Conservation (phyloP, 441 rosid genomes). For the Erodium moschatum region DNA sequence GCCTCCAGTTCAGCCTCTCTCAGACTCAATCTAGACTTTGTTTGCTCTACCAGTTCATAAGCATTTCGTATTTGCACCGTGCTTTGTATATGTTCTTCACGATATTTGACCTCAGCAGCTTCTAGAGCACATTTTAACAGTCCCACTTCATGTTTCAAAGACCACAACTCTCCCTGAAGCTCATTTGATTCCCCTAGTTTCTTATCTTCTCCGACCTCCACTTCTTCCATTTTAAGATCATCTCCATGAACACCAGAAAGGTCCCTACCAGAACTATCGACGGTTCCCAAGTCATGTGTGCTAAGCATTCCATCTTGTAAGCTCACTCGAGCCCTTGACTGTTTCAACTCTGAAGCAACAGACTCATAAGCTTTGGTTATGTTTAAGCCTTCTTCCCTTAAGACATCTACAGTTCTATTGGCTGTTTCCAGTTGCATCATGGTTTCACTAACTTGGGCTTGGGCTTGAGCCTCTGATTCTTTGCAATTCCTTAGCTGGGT, state of each 20-base stretch:
- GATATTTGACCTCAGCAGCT: slow-evolving; percentile 38
- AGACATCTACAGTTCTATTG: slow-evolving; percentile 17
- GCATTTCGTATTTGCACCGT: slow-evolving; percentile 32
- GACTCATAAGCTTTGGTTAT: slow-evolving; percentile 16
- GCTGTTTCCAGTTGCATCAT: slow-evolving; percentile 20
- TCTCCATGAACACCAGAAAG: background rate
- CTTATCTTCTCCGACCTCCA: slow-evolving; percentile 26
- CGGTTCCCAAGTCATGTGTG: slow-evolving; percentile 15
- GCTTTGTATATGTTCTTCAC: slow-evolving; percentile 37
- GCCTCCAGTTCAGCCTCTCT: slow-evolving; percentile 63
- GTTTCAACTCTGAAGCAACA: slow-evolving; percentile 19
- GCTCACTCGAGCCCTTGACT: slow-evolving; percentile 20
- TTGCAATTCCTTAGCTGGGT: slow-evolving; percentile 44
- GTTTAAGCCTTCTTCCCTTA: slow-evolving; percentile 17
- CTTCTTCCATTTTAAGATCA: slow-evolving; percentile 22
- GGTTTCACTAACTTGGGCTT: slow-evolving; percentile 23
- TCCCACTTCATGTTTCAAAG: slow-evolving; percentile 51
- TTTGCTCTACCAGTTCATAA: slow-evolving; percentile 37
- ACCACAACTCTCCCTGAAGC: slow-evolving; percentile 41
- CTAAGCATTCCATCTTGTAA: slow-evolving; percentile 16
- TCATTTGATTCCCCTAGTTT: slow-evolving; percentile 29
- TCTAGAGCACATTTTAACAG: slow-evolving; percentile 44
- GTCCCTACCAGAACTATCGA: background rate
- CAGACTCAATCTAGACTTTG: slow-evolving; percentile 32
- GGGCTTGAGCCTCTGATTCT: slow-evolving; percentile 75